Base-by-base conservation (phyloP, 129 eudicot species). In the Pseudognaphalium luteoalbum region DNA sequence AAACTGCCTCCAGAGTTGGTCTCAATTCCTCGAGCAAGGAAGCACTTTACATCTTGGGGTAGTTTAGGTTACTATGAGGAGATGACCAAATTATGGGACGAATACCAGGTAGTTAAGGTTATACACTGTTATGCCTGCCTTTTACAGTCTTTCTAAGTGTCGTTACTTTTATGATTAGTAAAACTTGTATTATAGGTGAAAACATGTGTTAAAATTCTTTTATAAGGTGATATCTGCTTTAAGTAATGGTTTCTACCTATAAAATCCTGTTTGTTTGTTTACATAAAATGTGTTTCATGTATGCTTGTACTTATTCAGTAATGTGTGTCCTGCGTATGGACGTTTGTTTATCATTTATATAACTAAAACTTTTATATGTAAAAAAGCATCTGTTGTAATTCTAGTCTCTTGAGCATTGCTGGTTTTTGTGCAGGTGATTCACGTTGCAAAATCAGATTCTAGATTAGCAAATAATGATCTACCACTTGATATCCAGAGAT, bases 371-470 rank as follows among this genome's bases (percentile, higher is more conserved):
- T 33, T 50, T 42, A 25, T 28, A 20, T 42, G 32, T 70, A 42
- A 42, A 67, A 21, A 20, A 62, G 66, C 21, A 63, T 47, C 59
- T 71, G 59, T 44, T 64, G 21, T 41, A 19, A 21, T 79, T 22
- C 7, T 25, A 25, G 47, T n/a, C 66, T 64, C 34, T 34, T 25
- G 2, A 64, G 41, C 74, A 65, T 79, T 6, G 14, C 22, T 72
- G 21, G 19, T 71, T 29, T 68, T 76, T 76, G 7, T 78, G 78
- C 88, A 93, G 98, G 91, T 90, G 61, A 84, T 93, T 79, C 97
- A 93, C 82, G 98, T 93, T 35, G 91, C 97, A 51, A 93, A 93
- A 81, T 93, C 98, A 71, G 98, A 93, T 85, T 91, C 98, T 66
- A 86, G 98, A 65, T 85, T 93, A 81, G 93, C 97, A 63, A 93